Base-by-base conservation (phyloP, 2,329 filamentous ascomycete species). In the Dactylellina leptospora region DNA sequence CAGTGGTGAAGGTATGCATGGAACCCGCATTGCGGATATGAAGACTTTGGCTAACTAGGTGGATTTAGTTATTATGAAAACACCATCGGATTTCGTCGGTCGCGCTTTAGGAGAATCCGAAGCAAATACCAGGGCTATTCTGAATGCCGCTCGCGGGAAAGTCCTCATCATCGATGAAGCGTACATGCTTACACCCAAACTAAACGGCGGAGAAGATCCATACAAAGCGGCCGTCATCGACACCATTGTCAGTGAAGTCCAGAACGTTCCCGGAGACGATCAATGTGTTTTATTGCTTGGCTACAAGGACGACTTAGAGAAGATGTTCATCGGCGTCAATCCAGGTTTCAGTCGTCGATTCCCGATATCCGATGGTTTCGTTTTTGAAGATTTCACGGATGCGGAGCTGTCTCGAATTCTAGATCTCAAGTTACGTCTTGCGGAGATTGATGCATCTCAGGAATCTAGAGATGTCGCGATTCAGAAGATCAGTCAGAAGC, bases 151-250 rank as follows among this genome's bases (percentile, higher is more conserved):
- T 0, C 74, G 84, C 0, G 90, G 91, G 0, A 93, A 93, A 74
- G 89, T 93, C 0, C 83, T 93, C 0, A 85, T 93, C 11, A 92
- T 93, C 1, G 90, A 93, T 73, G 90, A 95, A 77, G 90, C 90
- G 0, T 93, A 93, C 74, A 86, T 87, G 30, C 81, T 93, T 0
- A 71, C 47, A 11, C 66, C 66, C n/a, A 73, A 73, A 25, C 20
- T 73, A 8, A 61, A 59, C 8, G 69, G 69, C 0, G 80, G 81
- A 11, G 77, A 79, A 0, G 84, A 87, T 74, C 68, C 74, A 0
- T 92, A 80, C 80, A 88, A 86, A 77, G 84, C 82, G 0, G 88
- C 86, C 0, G 88, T 91, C 0, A 83, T 92, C 2, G 90, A 92
- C 75, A 91, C 88, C 0, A 87, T 92, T 10, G 90, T 92, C 0